These are phyloP conservation scores for Umbilicus rupestris DNA, from an alignment of 164 flowering plant genomes.

Conservation along the genomic window DNA sequence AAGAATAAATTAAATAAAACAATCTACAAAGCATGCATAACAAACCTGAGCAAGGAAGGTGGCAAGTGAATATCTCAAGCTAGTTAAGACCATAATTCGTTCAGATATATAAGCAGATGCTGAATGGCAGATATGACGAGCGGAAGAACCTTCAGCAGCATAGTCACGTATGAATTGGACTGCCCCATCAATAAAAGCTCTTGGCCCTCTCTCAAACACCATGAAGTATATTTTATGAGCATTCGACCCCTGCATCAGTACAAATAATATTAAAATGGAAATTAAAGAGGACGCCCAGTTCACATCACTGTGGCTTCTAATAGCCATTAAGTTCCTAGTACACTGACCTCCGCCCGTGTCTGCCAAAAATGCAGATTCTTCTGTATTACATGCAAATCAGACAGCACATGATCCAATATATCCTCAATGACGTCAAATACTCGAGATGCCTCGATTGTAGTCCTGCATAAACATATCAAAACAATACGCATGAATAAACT, in stretches of 20 bases:
- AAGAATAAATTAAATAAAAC: not conserved
- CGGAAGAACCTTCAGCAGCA: conserved; percentile 36
- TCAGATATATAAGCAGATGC: conserved; percentile 61
- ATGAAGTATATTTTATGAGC: conserved; percentile 61
- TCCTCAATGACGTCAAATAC: conserved; percentile 53
- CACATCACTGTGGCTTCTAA: not conserved
- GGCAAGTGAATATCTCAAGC: conserved; percentile 55
- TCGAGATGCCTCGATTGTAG: conserved; percentile 28
- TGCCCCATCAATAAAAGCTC: conserved; percentile 57
- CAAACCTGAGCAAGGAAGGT: conserved; percentile 76
- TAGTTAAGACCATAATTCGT: conserved; percentile 46
- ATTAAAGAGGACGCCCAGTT: not conserved
- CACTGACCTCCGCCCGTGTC: conserved; percentile 68
- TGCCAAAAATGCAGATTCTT: conserved; percentile 84
- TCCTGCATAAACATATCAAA: conserved; percentile 24
- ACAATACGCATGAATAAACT: not conserved
- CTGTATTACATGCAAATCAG: conserved; percentile 56
- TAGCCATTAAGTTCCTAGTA: not conserved
- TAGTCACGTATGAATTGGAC: conserved; percentile 35
- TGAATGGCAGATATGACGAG: conserved; percentile 36
- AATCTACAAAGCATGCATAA: conserved; percentile 7
- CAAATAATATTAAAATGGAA: not conserved
- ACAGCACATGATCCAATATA: conserved; percentile 43
- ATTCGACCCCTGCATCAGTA: conserved; percentile 44
- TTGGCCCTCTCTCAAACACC: conserved; percentile 83